Conservation (phyloP, 148 eudicot species). For the Rheum nobile region DNA sequence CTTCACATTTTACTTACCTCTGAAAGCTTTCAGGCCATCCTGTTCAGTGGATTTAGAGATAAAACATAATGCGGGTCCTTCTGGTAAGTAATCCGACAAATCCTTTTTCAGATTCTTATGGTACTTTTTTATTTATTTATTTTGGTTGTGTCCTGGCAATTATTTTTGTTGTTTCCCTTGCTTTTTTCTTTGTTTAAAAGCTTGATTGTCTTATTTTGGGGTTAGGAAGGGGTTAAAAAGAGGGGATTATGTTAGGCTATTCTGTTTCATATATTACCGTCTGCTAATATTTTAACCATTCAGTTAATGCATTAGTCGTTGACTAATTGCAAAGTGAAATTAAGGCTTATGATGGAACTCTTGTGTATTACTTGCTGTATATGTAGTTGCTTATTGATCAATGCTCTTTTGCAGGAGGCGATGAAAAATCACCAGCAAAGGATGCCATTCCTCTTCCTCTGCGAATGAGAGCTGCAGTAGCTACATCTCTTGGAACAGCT, state of each 20-base stretch:
- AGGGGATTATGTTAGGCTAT: not conserved
- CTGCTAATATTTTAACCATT: not conserved
- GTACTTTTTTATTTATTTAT: not conserved
- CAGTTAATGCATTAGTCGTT: not conserved
- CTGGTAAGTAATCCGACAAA: conserved; percentile 6
- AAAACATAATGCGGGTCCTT: conserved; percentile 15
- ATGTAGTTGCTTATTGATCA: not conserved
- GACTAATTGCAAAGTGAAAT: not conserved
- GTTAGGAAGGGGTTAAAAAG: not conserved
- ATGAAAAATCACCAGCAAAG: conserved; percentile 20
- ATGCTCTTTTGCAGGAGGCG: conserved; percentile 27
- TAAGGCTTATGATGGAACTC: not conserved
- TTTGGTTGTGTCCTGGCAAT: not conserved
- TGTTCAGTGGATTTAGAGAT: conserved; percentile 29
- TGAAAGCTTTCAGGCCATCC: conserved; percentile 29
- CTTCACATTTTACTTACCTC: not conserved
- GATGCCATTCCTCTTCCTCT: conserved; percentile 48
- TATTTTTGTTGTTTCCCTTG: not conserved
- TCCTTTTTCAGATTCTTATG: conserved; percentile 27
- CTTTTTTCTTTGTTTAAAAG: not conserved
- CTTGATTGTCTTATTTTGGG: not conserved
- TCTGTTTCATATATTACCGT: not conserved
- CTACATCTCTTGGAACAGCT: conserved; percentile 85
- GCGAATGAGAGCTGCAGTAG: conserved; percentile 73
- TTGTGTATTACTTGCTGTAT: not conserved